phyloP scores from a whole-genome alignment of 306 rosid genomes.

The apple (Malus domestica) region ASM211411v1 NC_041795.1:32375001-32375500 shows the following conservation, averaged over 20 bases:
- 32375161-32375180: background rate
- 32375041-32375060: no score
- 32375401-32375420: background rate
- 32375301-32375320: background rate
- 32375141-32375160: background rate
- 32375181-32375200: background rate
- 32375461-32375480: no score
- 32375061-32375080: no score
- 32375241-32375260: no score
- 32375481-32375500: background rate
- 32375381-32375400: background rate
- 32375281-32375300: background rate
- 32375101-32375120: no score
- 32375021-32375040: no score
- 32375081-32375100: no score
- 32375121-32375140: background rate
- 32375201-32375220: background rate
- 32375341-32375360: background rate
- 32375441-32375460: rapidly evolving
- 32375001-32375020: no score
- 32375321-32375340: background rate
- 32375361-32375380: background rate
- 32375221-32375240: background rate
- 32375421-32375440: background rate
- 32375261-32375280: no score